phyloP scores from a whole-genome alignment of 257 asterid genomes.

The Orobanche coerulescens region DNA sequence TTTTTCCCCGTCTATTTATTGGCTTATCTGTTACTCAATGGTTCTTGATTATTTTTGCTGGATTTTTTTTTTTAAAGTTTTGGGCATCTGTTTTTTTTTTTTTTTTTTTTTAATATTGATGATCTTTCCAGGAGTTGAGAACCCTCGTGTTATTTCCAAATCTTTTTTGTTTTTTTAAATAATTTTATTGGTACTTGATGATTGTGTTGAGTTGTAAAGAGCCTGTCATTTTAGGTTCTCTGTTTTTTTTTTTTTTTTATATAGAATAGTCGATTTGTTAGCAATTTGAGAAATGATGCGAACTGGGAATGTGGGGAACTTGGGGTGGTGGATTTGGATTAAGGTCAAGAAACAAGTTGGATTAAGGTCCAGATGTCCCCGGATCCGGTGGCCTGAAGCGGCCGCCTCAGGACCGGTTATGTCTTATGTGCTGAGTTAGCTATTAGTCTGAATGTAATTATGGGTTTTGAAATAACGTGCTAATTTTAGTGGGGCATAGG shows the following conservation, averaged over 20 bases:
- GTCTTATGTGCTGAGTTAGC: no score
- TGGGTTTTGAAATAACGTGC: conserved; percentile 2
- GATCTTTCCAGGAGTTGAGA: not conserved
- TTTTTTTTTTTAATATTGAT: not conserved
- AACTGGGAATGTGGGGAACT: not conserved
- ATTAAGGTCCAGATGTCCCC: no score
- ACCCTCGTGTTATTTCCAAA: not conserved
- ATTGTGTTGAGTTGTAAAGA: not conserved
- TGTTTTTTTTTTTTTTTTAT: not conserved
- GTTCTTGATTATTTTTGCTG: not conserved
- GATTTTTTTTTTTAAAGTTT: conserved; percentile 10
- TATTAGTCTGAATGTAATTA: conserved; percentile 4
- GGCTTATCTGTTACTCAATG: conserved; percentile 1
- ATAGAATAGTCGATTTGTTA: not conserved
- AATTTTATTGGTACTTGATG: not conserved
- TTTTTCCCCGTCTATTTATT: not conserved
- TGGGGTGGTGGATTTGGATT: not conserved
- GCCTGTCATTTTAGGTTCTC: not conserved
- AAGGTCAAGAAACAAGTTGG: no score
- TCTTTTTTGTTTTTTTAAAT: not conserved
- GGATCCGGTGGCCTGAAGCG: no score
- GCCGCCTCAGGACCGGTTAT: no score
- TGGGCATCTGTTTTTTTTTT: not conserved
- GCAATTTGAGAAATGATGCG: not conserved
- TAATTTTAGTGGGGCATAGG: not conserved